phyloP scores from a whole-genome alignment of 2,329 filamentous ascomycete species.

The Endothia cerciana region DNA sequence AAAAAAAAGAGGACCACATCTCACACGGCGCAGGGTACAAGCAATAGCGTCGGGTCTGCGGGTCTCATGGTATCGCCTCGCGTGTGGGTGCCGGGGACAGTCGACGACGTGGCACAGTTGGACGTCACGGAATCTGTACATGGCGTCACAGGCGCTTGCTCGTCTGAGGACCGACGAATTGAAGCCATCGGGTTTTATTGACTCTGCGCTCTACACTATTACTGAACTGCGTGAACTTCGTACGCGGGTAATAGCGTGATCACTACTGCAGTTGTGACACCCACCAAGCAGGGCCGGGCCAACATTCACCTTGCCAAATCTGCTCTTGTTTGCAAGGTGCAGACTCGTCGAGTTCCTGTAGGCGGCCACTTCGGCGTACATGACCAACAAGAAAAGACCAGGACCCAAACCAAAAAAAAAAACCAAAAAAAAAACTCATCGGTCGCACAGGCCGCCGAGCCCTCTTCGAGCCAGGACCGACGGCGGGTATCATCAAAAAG shows the following conservation, averaged over 20 bases:
- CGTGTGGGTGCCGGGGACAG: too few species aligned
- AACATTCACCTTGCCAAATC: background rate
- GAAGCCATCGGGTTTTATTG: too few species aligned
- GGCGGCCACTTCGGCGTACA: background rate
- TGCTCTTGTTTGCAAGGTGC: background rate
- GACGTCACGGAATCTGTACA: too few species aligned
- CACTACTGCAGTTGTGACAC: background rate
- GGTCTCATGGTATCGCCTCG: too few species aligned
- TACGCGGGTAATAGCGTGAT: background rate
- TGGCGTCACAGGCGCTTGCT: too few species aligned
- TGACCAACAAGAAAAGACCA: background rate
- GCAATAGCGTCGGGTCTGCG: too few species aligned
- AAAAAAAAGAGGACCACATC: background rate
- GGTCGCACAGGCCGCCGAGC: background rate
- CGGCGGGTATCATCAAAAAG: conserved; percentile 2
- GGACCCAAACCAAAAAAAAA: background rate
- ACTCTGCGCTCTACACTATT: too few species aligned
- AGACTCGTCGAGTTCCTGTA: background rate
- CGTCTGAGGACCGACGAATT: too few species aligned
- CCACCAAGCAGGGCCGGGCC: background rate
- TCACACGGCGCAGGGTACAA: too few species aligned
- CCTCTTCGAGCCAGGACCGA: background rate
- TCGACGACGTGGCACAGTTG: too few species aligned
- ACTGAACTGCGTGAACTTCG: background rate
- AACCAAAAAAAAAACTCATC: background rate